Evolutionary conservation across 179 eudicot genomes (phyloP).

Genomic region (Silene noctiflora): DNA sequence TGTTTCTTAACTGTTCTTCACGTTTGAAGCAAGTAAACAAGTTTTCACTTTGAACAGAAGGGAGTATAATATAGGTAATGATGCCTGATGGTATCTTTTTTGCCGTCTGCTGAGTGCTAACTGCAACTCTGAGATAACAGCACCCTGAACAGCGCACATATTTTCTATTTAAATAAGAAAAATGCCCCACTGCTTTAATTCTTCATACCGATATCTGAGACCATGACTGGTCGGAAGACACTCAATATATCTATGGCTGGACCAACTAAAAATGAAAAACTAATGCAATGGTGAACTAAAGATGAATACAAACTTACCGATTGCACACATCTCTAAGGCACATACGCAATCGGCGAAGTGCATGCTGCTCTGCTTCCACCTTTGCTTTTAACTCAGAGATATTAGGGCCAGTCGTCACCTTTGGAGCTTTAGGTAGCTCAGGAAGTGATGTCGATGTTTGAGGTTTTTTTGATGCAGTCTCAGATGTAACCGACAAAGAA

Average conservation of each 20-base stretch:
- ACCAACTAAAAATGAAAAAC: neutral
- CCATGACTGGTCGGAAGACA: neutral
- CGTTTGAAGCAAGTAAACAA: constrained; percentile 1
- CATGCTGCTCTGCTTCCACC: constrained; percentile 97
- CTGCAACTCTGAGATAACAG: constrained; percentile 8
- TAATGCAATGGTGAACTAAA: neutral
- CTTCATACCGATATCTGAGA: neutral
- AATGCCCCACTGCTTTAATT: neutral
- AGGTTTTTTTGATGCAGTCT: constrained; percentile 37
- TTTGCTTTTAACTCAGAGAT: constrained; percentile 85
- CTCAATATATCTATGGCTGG: neutral
- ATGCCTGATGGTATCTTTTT: neutral
- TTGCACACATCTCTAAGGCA: constrained; percentile 99
- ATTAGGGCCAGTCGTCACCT: constrained; percentile 71
- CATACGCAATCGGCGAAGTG: constrained; percentile 94
- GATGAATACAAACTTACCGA: constrained; percentile 47
- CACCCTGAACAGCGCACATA: neutral
- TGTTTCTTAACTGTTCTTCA: neutral
- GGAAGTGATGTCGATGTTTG: constrained; percentile 43
- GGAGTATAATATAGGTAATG: neutral
- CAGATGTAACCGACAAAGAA: constrained; percentile 66
- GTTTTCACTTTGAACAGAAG: neutral
- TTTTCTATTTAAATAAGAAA: neutral
- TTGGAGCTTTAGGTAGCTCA: constrained; percentile 95
- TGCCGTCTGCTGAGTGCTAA: neutral